phyloP scores from a whole-genome alignment of 192 early-diverging fungal species.

The Podila epigama region DNA sequence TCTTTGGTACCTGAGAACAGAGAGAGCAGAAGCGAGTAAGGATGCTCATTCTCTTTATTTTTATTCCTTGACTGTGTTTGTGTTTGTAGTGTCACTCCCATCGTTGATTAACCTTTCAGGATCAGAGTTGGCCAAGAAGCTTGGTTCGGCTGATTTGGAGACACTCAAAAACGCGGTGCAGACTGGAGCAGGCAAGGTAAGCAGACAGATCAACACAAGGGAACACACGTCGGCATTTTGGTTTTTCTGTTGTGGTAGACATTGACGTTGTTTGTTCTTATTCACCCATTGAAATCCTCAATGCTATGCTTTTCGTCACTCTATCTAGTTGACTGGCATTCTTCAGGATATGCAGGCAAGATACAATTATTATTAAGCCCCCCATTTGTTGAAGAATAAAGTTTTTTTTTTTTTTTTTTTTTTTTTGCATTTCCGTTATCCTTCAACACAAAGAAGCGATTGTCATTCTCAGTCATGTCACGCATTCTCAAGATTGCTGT shows the following conservation, averaged over 20 bases:
- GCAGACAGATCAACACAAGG: not conserved
- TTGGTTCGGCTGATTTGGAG: conserved; percentile 29
- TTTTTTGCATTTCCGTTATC: not conserved
- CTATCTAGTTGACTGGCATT: conserved; percentile 24
- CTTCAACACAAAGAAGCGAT: not conserved
- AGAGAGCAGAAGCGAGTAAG: no score
- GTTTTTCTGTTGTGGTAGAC: not conserved
- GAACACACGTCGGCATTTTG: not conserved
- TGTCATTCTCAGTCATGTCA: conserved; percentile 2
- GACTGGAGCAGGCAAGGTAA: conserved; percentile 43
- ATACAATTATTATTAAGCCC: conserved; percentile 38
- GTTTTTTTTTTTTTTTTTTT: not conserved
- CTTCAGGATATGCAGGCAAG: conserved; percentile 40
- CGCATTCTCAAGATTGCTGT: conserved; percentile 31
- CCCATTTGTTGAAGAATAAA: not conserved
- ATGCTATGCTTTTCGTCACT: not conserved
- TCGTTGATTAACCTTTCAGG: conserved; percentile 32
- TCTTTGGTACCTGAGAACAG: no score
- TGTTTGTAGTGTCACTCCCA: conserved; percentile 19
- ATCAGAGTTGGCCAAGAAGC: conserved; percentile 41
- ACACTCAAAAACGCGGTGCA: conserved; percentile 46
- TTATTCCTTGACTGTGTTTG: not conserved
- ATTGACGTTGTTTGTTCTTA: not conserved
- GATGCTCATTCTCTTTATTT: no score
- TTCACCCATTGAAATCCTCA: not conserved